Evolutionary conservation across 164 flowering plant genomes (phyloP).

Genomic region (Cinnamomum micranthum): DNA sequence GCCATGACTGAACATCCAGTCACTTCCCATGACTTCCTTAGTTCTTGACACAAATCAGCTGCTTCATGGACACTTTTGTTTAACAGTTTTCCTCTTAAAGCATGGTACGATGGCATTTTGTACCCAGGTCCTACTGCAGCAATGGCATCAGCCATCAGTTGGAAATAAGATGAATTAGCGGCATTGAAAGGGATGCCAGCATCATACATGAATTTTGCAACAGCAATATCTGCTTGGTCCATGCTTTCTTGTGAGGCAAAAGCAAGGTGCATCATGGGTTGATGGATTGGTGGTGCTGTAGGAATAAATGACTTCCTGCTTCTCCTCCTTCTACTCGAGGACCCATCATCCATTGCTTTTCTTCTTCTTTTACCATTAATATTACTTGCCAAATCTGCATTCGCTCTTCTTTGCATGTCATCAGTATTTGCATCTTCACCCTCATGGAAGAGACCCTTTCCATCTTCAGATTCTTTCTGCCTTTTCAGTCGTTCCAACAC

Average conservation of each 20-base stretch:
- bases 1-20: constrained; percentile 46
- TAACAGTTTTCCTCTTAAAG: constrained; percentile 32
- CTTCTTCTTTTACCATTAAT: constrained; percentile 20
- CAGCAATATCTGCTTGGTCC: constrained; percentile 40
- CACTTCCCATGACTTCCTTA: constrained; percentile 37
- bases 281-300: constrained; percentile 25
- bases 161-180: constrained; percentile 35
- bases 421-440: constrained; percentile 18
- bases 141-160: constrained; percentile 46
- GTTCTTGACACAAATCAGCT: constrained; percentile 25
- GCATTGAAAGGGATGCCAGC: constrained; percentile 36
- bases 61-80: constrained; percentile 27
- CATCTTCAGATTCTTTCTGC: constrained; percentile 26
- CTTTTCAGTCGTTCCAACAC: constrained; percentile 34
- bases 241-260: constrained; percentile 32
- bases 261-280: constrained; percentile 20
- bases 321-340: constrained; percentile 24
- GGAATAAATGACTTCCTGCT: constrained; percentile 18
- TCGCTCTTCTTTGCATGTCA: constrained; percentile 6
- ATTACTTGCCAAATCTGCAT: constrained; percentile 6
- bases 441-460: constrained; percentile 17
- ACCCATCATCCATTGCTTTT: constrained; percentile 22
- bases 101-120: constrained; percentile 37
- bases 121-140: constrained; percentile 45
- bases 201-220: constrained; percentile 43